phyloP scores from a whole-genome alignment of 2,329 filamentous ascomycete species.

The Aspergillus pseudoglaucus region DNA sequence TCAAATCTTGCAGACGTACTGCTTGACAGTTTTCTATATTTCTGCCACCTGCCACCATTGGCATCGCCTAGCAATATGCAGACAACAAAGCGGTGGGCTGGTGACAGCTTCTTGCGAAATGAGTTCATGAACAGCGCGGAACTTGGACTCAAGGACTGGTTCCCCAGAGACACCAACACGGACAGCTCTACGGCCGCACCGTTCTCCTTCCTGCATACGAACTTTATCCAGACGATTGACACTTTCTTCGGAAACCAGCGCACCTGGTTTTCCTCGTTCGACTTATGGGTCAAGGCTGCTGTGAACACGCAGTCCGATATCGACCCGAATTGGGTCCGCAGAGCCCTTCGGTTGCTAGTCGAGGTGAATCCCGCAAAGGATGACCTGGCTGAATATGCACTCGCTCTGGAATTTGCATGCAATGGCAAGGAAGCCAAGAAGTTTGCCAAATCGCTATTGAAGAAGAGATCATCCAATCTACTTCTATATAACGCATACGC shows the following conservation, averaged over 20 bases:
- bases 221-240: constrained; percentile 42
- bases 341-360: constrained; percentile 54
- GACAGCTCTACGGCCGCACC: constrained; percentile 14
- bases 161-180: constrained; percentile 7
- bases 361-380: constrained; percentile 38
- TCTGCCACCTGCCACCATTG: constrained; percentile 57
- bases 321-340: constrained; percentile 44
- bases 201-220: constrained; percentile 30
- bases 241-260: constrained; percentile 45
- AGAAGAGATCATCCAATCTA: constrained; percentile 56
- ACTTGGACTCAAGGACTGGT: constrained; percentile 19
- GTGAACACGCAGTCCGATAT: constrained; percentile 27
- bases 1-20: constrained; percentile 41
- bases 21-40: constrained; percentile 64
- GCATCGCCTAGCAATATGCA: constrained; percentile 16
- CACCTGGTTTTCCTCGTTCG: constrained; percentile 45
- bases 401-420: constrained; percentile 59
- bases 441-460: constrained; percentile 66
- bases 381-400: constrained; percentile 59
- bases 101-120: constrained; percentile 51
- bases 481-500: constrained; percentile 74
- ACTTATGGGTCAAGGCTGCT: constrained; percentile 22
- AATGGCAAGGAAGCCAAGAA: constrained; percentile 57
- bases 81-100: constrained; percentile 33
- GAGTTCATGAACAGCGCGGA: constrained; percentile 28